These are phyloP conservation scores for Daldinia concentrica DNA, from an alignment of 495 filamentous ascomycete genomes.

Conservation along the genomic window DNA sequence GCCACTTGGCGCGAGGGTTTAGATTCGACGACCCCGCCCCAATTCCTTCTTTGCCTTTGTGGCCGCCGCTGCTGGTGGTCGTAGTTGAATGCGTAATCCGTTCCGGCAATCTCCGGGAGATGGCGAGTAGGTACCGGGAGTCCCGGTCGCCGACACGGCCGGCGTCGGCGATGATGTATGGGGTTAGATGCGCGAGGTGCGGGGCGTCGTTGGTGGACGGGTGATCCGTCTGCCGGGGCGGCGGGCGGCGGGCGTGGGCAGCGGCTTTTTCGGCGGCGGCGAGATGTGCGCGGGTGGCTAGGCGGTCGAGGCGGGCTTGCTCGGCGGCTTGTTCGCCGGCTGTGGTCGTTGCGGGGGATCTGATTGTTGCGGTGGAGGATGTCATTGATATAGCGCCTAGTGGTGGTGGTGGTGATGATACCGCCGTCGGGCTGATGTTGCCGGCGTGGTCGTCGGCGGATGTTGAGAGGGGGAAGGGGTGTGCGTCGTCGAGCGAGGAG, in stretches of 20 bases:
- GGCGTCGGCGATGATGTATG: constrained; percentile 65
- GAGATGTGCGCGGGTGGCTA: constrained; percentile 57
- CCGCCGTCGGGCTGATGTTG: constrained; percentile 22
- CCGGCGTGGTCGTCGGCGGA: constrained; percentile 15
- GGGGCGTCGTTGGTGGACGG: constrained; percentile 58
- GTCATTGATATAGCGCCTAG: constrained; percentile 12
- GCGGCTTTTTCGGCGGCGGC: constrained; percentile 58
- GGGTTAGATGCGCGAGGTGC: constrained; percentile 57
- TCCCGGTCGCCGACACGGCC: constrained; percentile 68
- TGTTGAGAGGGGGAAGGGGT: constrained; percentile 34
- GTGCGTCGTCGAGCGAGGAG: constrained; percentile 42
- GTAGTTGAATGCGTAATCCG: constrained; percentile 5
- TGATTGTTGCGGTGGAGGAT: constrained; percentile 36
- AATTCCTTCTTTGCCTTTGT: constrained; percentile 13
- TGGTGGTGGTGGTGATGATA: background rate
- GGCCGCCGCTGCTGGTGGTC: background rate
- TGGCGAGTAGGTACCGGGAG: constrained; percentile 76
- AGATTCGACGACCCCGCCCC: constrained; percentile 35
- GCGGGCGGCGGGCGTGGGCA: constrained; percentile 56
- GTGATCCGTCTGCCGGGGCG: constrained; percentile 56
- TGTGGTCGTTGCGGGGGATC: constrained; percentile 35
- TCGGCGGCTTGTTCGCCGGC: constrained; percentile 57
- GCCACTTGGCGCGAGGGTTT: constrained; percentile 58
- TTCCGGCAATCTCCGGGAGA: constrained; percentile 65
- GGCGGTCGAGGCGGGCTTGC: constrained; percentile 61